Conservation (phyloP, 2,329 filamentous ascomycete genomes). For the Didymellaceae sp. region DNA sequence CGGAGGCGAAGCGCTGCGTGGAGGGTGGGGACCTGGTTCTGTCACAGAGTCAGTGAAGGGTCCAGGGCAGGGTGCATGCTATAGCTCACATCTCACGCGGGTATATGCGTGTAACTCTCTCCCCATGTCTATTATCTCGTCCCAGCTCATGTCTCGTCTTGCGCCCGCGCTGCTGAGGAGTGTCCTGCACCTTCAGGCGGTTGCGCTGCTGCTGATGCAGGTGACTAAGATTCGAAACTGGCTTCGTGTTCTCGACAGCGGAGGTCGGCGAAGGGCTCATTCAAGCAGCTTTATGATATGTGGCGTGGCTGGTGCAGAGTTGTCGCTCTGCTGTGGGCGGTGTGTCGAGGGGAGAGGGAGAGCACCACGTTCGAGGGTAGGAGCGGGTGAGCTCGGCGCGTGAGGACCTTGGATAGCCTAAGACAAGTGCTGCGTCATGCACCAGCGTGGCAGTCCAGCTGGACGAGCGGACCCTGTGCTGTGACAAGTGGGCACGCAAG, state of each 20-base stretch:
- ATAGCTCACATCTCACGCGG: slow-evolving; percentile 49
- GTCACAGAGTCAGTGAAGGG: slow-evolving; percentile 16
- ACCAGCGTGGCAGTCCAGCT: slow-evolving; percentile 24
- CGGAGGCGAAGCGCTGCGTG: slow-evolving; percentile 43
- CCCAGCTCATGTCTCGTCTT: slow-evolving; percentile 51
- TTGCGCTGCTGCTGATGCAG: slow-evolving; percentile 47
- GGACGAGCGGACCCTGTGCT: slow-evolving; percentile 21
- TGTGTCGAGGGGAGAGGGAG: slow-evolving; percentile 12
- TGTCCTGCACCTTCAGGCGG: slow-evolving; percentile 44
- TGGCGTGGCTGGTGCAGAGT: slow-evolving; percentile 16
- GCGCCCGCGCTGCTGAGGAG: slow-evolving; percentile 43
- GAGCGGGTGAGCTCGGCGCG: slow-evolving; percentile 23
- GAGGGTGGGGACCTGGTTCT: slow-evolving; percentile 49
- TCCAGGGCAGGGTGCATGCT: neutral
- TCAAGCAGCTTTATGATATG: slow-evolving; percentile 36
- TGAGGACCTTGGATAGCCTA: slow-evolving; percentile 22
- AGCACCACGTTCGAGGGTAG: slow-evolving; percentile 4
- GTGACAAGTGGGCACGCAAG: slow-evolving; percentile 23
- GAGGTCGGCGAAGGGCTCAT: slow-evolving; percentile 49
- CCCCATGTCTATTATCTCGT: slow-evolving; percentile 45
- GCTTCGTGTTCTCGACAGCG: slow-evolving; percentile 38
- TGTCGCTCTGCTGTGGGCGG: slow-evolving; percentile 16
- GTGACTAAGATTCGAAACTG: slow-evolving; percentile 44
- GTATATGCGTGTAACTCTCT: slow-evolving; percentile 49
- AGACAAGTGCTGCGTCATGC: slow-evolving; percentile 37